Base-by-base conservation (phyloP, 441 rosid species). In the Eruca vesicaria region DNA sequence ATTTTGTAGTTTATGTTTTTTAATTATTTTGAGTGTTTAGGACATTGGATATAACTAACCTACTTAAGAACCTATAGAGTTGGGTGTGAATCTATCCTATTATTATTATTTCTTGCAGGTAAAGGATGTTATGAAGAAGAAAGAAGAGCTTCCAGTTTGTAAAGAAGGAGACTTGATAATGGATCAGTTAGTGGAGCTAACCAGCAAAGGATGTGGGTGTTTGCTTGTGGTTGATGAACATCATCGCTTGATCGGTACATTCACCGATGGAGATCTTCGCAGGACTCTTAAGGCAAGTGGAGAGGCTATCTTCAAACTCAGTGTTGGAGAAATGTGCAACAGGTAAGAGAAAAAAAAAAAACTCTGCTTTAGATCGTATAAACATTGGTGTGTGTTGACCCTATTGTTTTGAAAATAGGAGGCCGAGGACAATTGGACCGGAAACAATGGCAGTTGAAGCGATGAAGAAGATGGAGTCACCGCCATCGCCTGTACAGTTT, bases 371-470 rank as follows among this genome's bases (percentile, higher is more conserved):
- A 33, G 36, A 33, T 33, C 36, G 11, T 33, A 33, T 33, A 9
- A 8, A 8, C 7, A 33, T 33, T 33, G 36, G 36, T 33, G 36
- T 33, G 9, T 33, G 36, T 33, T 33, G 9, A 33, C 14, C 48
- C 8, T 9, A 1, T 33, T 33, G 8, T 9, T 33, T 33, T 33
- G 36, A 33, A 33, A 88, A 87, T 85, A 94, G 98, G 89, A 84
- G 84, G 65, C 96, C 98, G 11, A 92, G 98, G 78, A 86, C 90
- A 35, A 88, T 90, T 3, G 79, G 82, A 71, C 86, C 96, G n/a
- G 96, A 94, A 41, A 87, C 97, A 15, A 90, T 90, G 98, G 98
- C 97, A 9, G 96, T 89, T 82, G 98, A 88, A 74, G 99, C 97
- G 20, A 92, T 94, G 99, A 83, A 84, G 85, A 89, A 86, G 82